Evolutionary conservation across 2,329 filamentous ascomycete genomes (phyloP).

Genomic region (Taxawa tesnikishii): DNA sequence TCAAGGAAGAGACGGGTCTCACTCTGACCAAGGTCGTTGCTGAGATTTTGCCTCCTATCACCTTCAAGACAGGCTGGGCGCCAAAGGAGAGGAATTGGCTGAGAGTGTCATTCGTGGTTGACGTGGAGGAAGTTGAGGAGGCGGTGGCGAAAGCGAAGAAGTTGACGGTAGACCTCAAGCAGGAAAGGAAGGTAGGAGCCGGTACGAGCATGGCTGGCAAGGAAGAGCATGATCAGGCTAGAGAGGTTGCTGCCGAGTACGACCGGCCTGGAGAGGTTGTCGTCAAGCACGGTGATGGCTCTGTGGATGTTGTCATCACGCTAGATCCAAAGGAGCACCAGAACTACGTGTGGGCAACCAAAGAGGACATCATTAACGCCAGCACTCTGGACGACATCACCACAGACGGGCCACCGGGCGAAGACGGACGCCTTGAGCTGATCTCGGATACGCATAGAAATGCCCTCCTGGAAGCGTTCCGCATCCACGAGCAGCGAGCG

Average conservation of each 20-base stretch:
- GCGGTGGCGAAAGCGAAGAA: neutral
- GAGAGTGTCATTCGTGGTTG: constrained; percentile 9
- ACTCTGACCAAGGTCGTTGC: constrained; percentile 16
- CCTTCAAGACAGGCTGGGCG: constrained; percentile 7
- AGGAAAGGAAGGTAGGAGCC: neutral
- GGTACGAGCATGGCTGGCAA: neutral
- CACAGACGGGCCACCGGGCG: too few species aligned
- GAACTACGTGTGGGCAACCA: constrained; percentile 24
- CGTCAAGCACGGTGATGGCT: neutral
- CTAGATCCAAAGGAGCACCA: constrained; percentile 31
- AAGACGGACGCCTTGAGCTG: constrained; percentile 21
- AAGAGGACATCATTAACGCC: constrained; percentile 25
- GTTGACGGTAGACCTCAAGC: neutral
- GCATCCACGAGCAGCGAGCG: constrained; percentile 7
- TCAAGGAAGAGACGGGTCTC: constrained; percentile 37
- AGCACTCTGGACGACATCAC: constrained; percentile 6
- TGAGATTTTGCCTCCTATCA: constrained; percentile 11
- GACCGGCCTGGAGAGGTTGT: neutral
- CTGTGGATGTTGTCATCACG: constrained; percentile 4
- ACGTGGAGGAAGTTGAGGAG: constrained; percentile 7
- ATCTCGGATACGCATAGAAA: constrained; percentile 10
- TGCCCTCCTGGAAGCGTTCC: constrained; percentile 8
- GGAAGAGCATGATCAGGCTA: neutral
- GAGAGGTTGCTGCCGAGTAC: neutral
- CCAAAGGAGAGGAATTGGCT: constrained; percentile 7